A percentile compares a stretch with the other conserved stretches of the same genome.
Conservation (phyloP, 805 yeast species). For the Starmerella scarabaei region DNA sequence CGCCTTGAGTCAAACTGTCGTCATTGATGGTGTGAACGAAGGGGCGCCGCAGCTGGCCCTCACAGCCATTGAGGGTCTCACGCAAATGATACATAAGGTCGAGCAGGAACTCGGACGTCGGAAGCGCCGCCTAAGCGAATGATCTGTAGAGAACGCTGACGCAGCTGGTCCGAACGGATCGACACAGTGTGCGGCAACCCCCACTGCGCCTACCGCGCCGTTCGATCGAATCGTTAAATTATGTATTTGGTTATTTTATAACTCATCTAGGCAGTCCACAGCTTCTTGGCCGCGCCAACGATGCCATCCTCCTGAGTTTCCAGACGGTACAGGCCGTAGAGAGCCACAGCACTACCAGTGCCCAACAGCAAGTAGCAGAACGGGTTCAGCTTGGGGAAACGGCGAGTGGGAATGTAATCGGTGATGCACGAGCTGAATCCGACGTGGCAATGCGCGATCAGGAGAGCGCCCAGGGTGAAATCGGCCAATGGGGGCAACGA, state of each 20-base stretch:
- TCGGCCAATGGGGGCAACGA: conserved; percentile 58
- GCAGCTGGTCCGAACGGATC: too few species aligned
- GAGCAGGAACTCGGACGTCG: too few species aligned
- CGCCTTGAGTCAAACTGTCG: conserved; percentile 16
- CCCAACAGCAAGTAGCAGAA: conserved; percentile 55
- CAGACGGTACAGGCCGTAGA: conserved; percentile 69
- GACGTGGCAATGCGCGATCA: conserved; percentile 66
- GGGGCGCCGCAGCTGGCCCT: too few species aligned
- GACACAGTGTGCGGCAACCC: too few species aligned
- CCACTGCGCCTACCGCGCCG: too few species aligned
- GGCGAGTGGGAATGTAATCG: conserved; percentile 82
- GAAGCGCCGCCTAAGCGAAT: too few species aligned
- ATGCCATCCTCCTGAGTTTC: conserved; percentile 68
- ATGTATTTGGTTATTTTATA: not conserved
- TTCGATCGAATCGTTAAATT: too few species aligned
- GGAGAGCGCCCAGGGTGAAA: conserved; percentile 49
- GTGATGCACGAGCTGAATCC: conserved; percentile 86
- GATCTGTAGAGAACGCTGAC: too few species aligned
- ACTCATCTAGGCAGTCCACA: conserved; percentile 45
- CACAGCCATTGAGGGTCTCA: too few species aligned
- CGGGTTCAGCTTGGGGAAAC: conserved; percentile 64
- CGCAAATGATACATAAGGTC: too few species aligned
- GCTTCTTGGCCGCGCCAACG: conserved; percentile 43
- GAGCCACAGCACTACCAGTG: conserved; percentile 55
- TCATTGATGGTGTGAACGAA: conserved; percentile 15